A percentile compares a stretch with the other conserved stretches of the same genome.
Evolutionary conservation across 2,329 filamentous ascomycete species (phyloP).

Genomic region (Fusarium euwallaceae): DNA sequence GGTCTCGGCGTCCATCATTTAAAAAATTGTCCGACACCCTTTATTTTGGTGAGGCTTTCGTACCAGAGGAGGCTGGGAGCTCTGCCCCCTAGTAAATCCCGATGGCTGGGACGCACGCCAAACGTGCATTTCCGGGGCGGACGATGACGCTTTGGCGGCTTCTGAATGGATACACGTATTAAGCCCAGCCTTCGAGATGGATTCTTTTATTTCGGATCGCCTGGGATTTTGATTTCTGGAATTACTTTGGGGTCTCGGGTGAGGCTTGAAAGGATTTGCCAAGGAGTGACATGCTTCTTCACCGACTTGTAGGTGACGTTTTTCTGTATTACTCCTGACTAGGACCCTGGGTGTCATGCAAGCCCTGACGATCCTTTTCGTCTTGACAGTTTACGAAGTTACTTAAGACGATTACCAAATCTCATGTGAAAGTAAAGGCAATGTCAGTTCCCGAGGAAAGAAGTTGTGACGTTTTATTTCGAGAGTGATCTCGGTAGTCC

Average conservation of each 20-base stretch:
- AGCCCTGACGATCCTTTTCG: background rate
- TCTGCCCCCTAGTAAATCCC: background rate
- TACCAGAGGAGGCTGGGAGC: constrained; percentile 30
- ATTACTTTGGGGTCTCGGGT: background rate
- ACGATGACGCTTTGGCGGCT: constrained; percentile 18
- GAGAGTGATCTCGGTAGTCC: constrained; percentile 47
- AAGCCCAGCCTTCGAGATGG: constrained; percentile 25
- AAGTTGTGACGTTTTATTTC: constrained; percentile 44
- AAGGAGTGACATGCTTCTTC: background rate
- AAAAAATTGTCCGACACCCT: constrained; percentile 1
- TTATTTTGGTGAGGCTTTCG: constrained; percentile 26
- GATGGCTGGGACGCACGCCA: constrained; percentile 34
- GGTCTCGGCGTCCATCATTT: background rate
- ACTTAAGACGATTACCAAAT: background rate
- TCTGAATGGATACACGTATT: constrained; percentile 37
- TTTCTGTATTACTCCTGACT: background rate
- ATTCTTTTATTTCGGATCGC: constrained; percentile 7
- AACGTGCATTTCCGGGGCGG: constrained; percentile 14
- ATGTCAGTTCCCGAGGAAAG: constrained; percentile 34
- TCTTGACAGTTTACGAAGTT: background rate
- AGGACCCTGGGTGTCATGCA: background rate
- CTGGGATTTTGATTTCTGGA: background rate
- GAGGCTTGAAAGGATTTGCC: background rate
- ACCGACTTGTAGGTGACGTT: background rate
- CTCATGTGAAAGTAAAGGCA: background rate